These are phyloP conservation scores for Dothidotthia symphoricarpi DNA, from an alignment of 2,329 filamentous ascomycete species.

Conservation along the genomic window DNA sequence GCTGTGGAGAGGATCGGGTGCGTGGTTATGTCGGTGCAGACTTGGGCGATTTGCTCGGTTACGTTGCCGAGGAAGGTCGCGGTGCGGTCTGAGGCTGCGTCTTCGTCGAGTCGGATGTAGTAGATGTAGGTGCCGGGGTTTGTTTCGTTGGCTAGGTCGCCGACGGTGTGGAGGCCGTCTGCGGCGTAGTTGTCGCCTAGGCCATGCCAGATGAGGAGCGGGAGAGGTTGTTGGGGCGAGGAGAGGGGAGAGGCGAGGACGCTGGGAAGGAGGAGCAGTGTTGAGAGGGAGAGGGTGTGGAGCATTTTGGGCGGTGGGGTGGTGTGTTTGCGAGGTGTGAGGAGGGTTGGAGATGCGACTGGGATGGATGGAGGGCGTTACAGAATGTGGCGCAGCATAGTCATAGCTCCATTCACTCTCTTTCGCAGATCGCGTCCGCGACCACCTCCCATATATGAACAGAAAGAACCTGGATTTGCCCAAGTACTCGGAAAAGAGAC, in stretches of 20 bases:
- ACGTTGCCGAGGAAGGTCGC: conserved; percentile 92
- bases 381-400: background rate
- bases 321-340: conserved; percentile 3
- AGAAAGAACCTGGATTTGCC: too few species aligned
- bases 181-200: conserved; percentile 72
- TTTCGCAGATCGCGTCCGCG: too few species aligned
- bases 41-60: conserved; percentile 69
- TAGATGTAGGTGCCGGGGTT: conserved; percentile 86
- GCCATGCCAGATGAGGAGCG: conserved; percentile 93
- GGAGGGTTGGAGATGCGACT: conserved; percentile 10
- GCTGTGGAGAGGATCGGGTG: conserved; percentile 80
- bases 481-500: too few species aligned
- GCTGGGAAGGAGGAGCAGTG: conserved; percentile 6
- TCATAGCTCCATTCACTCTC: too few species aligned
- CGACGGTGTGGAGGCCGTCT: conserved; percentile 71
- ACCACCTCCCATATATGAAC: too few species aligned
- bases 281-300: conserved; percentile 20
- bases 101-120: conserved; percentile 68
- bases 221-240: conserved; percentile 54
- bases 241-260: conserved; percentile 15
- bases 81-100: conserved; percentile 67
- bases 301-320: conserved; percentile 18
- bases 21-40: conserved; percentile 72
- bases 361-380: conserved; percentile 25
- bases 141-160: conserved; percentile 65